Conservation (phyloP, 2,329 filamentous ascomycete genomes). For the Lasiodiplodia sp. region DNA sequence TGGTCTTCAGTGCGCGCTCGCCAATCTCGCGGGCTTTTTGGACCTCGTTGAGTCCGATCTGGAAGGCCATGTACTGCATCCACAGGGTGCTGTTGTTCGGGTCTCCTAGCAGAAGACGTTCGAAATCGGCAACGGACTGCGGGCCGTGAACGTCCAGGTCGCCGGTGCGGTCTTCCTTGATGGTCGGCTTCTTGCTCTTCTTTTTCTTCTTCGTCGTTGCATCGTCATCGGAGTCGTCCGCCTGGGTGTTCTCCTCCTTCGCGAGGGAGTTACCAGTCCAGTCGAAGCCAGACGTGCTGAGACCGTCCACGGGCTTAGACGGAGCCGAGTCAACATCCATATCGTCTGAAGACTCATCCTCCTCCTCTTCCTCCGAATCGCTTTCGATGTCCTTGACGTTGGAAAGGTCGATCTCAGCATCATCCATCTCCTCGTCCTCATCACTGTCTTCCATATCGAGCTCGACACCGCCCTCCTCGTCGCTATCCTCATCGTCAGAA, state of each 20-base stretch:
- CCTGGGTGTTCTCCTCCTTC: conserved; percentile 59
- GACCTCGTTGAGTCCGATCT: conserved; percentile 89
- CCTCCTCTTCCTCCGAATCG: conserved; percentile 39
- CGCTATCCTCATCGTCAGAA: conserved; percentile 59
- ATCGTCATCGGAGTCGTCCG: conserved; percentile 60
- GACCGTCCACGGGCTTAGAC: conserved; percentile 54
- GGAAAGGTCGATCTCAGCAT: conserved; percentile 54
- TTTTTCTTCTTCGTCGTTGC: conserved; percentile 70
- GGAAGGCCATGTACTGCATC: conserved; percentile 99
- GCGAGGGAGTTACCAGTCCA: conserved; percentile 75
- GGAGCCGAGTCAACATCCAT: conserved; percentile 47
- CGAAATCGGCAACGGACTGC: conserved; percentile 89
- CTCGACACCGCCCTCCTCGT: conserved; percentile 54
- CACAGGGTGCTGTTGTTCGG: conserved; percentile 93
- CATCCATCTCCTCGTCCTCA: conserved; percentile 47
- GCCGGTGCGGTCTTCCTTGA: conserved; percentile 88
- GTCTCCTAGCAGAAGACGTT: conserved; percentile 88
- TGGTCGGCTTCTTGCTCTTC: conserved; percentile 77
- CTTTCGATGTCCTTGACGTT: conserved; percentile 49
- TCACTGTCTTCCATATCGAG: conserved; percentile 54
- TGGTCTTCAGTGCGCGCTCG: conserved; percentile 87
- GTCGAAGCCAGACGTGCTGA: conserved; percentile 81
- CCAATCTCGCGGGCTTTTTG: conserved; percentile 88
- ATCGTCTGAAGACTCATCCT: conserved; percentile 54
- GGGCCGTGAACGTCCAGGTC: conserved; percentile 89